phyloP scores from a whole-genome alignment of 2,329 filamentous ascomycete genomes.

The Immersiporthe knoxdaviesiana region DNA sequence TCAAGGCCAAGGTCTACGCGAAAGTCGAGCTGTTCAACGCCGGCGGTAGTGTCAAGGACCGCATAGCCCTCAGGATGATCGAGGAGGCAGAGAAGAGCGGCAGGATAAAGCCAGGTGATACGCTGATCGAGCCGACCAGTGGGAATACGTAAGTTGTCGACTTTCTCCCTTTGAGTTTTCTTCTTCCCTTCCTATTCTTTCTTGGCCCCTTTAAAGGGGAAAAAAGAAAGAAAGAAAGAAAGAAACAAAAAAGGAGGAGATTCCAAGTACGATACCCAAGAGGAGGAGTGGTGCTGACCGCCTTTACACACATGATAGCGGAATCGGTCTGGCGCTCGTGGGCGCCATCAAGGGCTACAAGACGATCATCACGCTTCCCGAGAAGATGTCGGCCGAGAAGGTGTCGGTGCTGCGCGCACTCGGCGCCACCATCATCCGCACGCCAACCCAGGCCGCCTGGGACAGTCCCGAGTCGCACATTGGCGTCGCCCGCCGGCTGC shows the following conservation, averaged over 20 bases:
- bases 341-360: conserved; percentile 97
- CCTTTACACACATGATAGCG: conserved; percentile 45
- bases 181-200: too few relatives aligned
- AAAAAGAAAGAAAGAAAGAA: too few relatives aligned
- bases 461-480: conserved; percentile 97
- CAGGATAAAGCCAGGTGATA: conserved; percentile 95
- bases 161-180: conserved; percentile 22
- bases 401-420: conserved; percentile 92
- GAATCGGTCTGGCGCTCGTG: conserved; percentile 92
- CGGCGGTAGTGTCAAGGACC: conserved; percentile 90
- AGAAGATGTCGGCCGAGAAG: conserved; percentile 99
- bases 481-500: conserved; percentile 83
- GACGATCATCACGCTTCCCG: conserved; percentile 96
- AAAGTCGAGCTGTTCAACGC: conserved; percentile 95
- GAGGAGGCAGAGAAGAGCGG: conserved; percentile 91
- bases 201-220: too few relatives aligned
- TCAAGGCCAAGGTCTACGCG: conserved; percentile 86
- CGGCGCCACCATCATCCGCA: conserved; percentile 96
- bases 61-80: conserved; percentile 96
- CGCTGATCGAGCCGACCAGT: conserved; percentile 95
- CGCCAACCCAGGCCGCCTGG: conserved; percentile 92
- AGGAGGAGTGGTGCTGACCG: background rate
- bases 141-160: conserved; percentile 73
- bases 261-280: conserved; percentile 34
- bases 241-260: background rate